A percentile compares a stretch with the other conserved stretches of the same genome.
Evolutionary conservation across 495 filamentous ascomycete species (phyloP).

Genomic region (Penicillium fimorum): DNA sequence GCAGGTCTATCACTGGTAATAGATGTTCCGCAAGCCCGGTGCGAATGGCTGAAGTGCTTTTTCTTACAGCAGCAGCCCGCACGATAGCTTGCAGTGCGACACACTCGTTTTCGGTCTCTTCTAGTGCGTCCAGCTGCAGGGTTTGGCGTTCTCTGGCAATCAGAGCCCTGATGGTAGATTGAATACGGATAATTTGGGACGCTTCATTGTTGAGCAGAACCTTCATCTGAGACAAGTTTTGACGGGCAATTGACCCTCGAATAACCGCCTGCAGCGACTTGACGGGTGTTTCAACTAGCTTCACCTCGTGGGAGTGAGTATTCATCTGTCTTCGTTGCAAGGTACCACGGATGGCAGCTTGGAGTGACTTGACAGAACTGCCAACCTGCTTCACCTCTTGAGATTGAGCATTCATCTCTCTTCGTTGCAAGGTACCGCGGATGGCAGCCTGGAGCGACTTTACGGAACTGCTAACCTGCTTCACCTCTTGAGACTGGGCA

Average conservation of each 20-base stretch:
- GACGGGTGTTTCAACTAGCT: constrained; percentile 28
- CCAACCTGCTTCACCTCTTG: constrained; percentile 48
- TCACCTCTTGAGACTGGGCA: constrained; percentile 51
- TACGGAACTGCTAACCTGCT: constrained; percentile 25
- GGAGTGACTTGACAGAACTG: constrained; percentile 57
- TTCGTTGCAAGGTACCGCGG: constrained; percentile 54
- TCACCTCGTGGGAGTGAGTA: constrained; percentile 52
- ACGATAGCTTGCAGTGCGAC: constrained; percentile 41
- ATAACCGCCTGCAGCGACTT: constrained; percentile 43
- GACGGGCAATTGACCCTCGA: constrained; percentile 52
- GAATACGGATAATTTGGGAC: constrained; percentile 42
- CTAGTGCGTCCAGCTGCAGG: constrained; percentile 33
- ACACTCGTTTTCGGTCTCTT: constrained; percentile 26
- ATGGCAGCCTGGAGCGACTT: constrained; percentile 53
- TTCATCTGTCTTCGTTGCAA: constrained; percentile 46
- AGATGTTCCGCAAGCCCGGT: constrained; percentile 30
- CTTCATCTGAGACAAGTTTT: constrained; percentile 37
- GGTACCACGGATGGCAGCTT: constrained; percentile 65
- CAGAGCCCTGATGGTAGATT: constrained; percentile 44
- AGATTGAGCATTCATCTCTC: constrained; percentile 42
- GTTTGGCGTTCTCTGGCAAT: constrained; percentile 32
- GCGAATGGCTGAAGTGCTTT: constrained; percentile 26
- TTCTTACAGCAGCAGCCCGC: constrained; percentile 39
- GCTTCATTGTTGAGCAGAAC: constrained; percentile 31
- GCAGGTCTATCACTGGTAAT: constrained; percentile 29